Conservation (phyloP, 208 protist species). For the Trypanosoma melophagium region DNA sequence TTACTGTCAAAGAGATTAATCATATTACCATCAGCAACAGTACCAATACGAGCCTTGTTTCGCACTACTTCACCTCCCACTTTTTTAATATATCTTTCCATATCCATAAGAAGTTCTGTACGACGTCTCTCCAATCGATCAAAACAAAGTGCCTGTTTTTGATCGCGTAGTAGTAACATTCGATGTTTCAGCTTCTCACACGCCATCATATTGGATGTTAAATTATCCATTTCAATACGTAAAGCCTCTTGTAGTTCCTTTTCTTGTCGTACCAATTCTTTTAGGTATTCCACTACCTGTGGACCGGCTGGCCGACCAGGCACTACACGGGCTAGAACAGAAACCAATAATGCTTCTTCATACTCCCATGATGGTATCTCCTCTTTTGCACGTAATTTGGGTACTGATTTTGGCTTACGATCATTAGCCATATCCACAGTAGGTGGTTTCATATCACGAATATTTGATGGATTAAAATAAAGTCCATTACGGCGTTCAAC, state of each 20-base stretch:
- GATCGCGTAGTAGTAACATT: neutral
- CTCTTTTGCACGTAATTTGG: conserved; percentile 1
- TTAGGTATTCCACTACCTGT: conserved; percentile 9
- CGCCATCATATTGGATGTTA: conserved; percentile 15
- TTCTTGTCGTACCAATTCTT: conserved; percentile 12
- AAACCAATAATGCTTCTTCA: conserved; percentile 13
- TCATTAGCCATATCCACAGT: neutral
- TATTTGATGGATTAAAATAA: conserved; percentile 17
- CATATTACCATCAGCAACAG: neutral
- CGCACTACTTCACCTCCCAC: neutral
- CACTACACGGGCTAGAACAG: conserved; percentile 3
- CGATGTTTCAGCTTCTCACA: conserved; percentile 13
- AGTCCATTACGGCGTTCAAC: conserved; percentile 8
- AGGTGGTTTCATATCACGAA: conserved; percentile 23
- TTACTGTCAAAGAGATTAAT: neutral
- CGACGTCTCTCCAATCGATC: conserved; percentile 12
- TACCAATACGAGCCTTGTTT: conserved; percentile 7
- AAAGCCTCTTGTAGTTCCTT: conserved; percentile 6
- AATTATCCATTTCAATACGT: conserved; percentile 17
- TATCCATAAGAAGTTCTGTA: conserved; percentile 1
- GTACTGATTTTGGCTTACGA: neutral
- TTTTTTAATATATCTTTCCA: neutral
- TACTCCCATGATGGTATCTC: conserved; percentile 7
- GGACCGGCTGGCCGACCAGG: conserved; percentile 6
- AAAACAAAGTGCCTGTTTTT: conserved; percentile 17